Conservation (phyloP, 176 grass and related monocot species). For the Aegilops longissima region DNA sequence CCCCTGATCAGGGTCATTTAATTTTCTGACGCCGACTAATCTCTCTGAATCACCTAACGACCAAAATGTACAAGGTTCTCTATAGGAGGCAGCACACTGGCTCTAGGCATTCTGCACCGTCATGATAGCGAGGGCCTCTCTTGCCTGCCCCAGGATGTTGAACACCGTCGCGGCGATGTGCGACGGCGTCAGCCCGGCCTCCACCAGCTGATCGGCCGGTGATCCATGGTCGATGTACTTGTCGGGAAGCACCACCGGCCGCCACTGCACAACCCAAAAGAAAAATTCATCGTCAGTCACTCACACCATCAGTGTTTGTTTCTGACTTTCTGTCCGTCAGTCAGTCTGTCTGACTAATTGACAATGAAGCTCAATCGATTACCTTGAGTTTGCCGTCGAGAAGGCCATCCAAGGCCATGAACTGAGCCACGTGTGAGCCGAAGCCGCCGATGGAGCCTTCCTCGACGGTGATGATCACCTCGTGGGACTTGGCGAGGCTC, state of each 20-base stretch:
- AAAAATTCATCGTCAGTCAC: background rate
- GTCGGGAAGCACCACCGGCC: slow-evolving; percentile 88
- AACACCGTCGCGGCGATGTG: slow-evolving; percentile 96
- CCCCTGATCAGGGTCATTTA: background rate
- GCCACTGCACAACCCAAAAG: slow-evolving; percentile 63
- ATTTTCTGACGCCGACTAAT: slow-evolving; percentile 19
- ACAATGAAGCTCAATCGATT: background rate
- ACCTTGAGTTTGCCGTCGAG: slow-evolving; percentile 90
- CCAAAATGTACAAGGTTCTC: slow-evolving; percentile 35
- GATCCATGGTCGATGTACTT: slow-evolving; percentile 90
- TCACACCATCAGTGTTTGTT: background rate
- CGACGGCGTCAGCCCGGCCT: slow-evolving; percentile 82
- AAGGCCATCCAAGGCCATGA: slow-evolving; percentile 84
- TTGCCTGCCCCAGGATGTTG: slow-evolving; percentile 84
- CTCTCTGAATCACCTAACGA: slow-evolving; percentile 10
- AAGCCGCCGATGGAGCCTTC: slow-evolving; percentile 97
- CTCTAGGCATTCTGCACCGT: slow-evolving; percentile 41
- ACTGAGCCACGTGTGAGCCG: slow-evolving; percentile 93
- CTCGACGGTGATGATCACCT: slow-evolving; percentile 93
- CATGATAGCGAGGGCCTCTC: slow-evolving; percentile 88
- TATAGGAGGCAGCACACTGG: background rate
- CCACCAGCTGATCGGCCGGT: slow-evolving; percentile 79
- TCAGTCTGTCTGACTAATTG: background rate
- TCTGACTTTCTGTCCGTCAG: too few relatives aligned
- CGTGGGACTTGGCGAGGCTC: slow-evolving; percentile 69